Conservation (phyloP, 768 basidiomycete genomes). For the Tylopilus rubrobrunneus region DNA sequence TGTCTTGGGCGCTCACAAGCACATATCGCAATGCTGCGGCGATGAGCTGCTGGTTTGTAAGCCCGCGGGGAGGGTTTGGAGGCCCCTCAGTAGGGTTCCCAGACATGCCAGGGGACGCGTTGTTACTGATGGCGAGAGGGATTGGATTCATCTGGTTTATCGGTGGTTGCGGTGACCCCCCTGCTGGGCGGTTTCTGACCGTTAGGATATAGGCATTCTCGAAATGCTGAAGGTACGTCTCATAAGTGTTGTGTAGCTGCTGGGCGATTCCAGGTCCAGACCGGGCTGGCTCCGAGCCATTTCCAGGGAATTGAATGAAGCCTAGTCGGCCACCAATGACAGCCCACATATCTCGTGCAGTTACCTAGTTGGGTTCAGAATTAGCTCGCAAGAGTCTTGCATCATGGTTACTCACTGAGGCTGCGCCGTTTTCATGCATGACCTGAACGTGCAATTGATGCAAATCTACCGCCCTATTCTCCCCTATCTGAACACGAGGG, state of each 20-base stretch:
- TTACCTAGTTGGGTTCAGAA: slow-evolving; percentile 39
- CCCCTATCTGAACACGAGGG: slow-evolving; percentile 41
- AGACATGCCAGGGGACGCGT: slow-evolving; percentile 4
- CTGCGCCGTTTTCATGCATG: slow-evolving; percentile 51
- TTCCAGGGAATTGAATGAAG: slow-evolving; percentile 61
- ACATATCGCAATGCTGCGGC: slow-evolving; percentile 47
- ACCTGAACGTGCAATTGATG: slow-evolving; percentile 56
- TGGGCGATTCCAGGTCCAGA: slow-evolving; percentile 60
- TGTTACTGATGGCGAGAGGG: slow-evolving; percentile 9
- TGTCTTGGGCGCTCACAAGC: slow-evolving; percentile 42
- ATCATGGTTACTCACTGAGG: slow-evolving; percentile 36
- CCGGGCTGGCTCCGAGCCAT: slow-evolving; percentile 55
- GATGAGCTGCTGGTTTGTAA: slow-evolving; percentile 33
- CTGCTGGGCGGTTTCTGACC: slow-evolving; percentile 23
- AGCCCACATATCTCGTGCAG: slow-evolving; percentile 55
- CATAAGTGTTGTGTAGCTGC: slow-evolving; percentile 58
- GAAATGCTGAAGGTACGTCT: slow-evolving; percentile 52
- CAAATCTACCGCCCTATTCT: slow-evolving; percentile 56
- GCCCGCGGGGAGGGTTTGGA: slow-evolving; percentile 8
- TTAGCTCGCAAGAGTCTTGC: slow-evolving; percentile 3
- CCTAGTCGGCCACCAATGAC: slow-evolving; percentile 67
- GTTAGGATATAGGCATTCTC: slow-evolving; percentile 51
- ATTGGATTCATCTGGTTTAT: slow-evolving; percentile 14
- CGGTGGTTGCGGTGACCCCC: slow-evolving; percentile 12
- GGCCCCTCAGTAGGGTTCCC: slow-evolving; percentile 21